Conservation (phyloP, 2,329 filamentous ascomycete genomes). For the Diaporthe sp. region DNA sequence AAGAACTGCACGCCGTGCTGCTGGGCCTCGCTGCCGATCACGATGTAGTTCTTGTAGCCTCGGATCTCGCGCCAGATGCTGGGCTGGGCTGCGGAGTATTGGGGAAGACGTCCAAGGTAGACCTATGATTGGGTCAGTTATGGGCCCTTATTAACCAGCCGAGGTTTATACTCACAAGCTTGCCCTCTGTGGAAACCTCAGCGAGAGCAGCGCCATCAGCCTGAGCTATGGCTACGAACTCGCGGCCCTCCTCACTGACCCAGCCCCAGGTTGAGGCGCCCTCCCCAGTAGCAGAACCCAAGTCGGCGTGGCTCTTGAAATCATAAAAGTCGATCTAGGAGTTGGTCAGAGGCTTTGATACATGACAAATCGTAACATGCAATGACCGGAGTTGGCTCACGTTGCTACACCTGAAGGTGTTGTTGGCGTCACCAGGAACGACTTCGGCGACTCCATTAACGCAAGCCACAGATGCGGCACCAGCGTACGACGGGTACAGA, state of each 20-base stretch:
- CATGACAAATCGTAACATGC: not conserved
- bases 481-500: conserved; percentile 15
- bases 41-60: conserved; percentile 52
- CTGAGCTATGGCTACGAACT: conserved; percentile 61
- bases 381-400: conserved; percentile 40
- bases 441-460: conserved; percentile 55
- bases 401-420: conserved; percentile 60
- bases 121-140: conserved; percentile 32
- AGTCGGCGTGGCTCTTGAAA: conserved; percentile 63
- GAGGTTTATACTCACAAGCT: conserved; percentile 41
- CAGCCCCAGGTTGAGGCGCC: conserved; percentile 58
- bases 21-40: conserved; percentile 54
- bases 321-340: conserved; percentile 58
- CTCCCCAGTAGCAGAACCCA: conserved; percentile 55
- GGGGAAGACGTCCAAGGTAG: conserved; percentile 58
- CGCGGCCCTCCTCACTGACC: conserved; percentile 58
- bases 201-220: conserved; percentile 62
- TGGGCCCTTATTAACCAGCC: not conserved
- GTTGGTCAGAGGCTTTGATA: not conserved
- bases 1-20: conserved; percentile 72
- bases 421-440: conserved; percentile 54
- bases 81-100: conserved; percentile 47
- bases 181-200: conserved; percentile 56
- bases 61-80: conserved; percentile 55
- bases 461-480: conserved; percentile 44